Evolutionary conservation across 257 asterid species (phyloP).

Genomic region (Scutellaria baicalensis): DNA sequence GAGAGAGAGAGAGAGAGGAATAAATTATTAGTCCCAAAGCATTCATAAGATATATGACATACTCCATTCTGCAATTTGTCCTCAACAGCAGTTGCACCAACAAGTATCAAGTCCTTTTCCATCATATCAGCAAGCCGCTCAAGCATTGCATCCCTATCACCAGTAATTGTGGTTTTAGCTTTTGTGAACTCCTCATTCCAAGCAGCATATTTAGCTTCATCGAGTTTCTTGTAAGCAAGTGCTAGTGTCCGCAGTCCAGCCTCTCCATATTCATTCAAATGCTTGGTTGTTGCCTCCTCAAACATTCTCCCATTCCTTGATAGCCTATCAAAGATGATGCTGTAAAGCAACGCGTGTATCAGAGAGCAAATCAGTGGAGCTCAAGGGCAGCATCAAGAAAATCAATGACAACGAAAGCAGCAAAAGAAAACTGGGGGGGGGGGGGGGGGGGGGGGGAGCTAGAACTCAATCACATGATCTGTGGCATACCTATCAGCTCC

Average conservation of each 20-base stretch:
- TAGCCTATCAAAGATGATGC: conserved; percentile 89
- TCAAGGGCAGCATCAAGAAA: neutral
- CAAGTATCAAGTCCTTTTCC: conserved; percentile 90
- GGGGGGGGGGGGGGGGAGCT: neutral
- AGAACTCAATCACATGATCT: neutral
- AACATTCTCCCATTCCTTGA: conserved; percentile 70
- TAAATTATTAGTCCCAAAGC: neutral
- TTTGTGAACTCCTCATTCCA: conserved; percentile 89
- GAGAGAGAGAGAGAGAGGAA: neutral
- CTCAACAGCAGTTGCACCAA: conserved; percentile 99
- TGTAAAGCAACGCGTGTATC: conserved; percentile 31
- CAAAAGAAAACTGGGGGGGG: neutral
- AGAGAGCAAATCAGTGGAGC: neutral
- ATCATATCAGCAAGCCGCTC: conserved; percentile 79
- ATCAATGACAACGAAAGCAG: neutral
- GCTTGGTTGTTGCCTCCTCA: conserved; percentile 72
- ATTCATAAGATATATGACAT: conserved; percentile 17
- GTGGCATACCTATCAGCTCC: conserved; percentile 92
- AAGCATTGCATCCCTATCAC: conserved; percentile 87
- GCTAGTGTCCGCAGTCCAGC: conserved; percentile 90
- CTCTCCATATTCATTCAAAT: conserved; percentile 93
- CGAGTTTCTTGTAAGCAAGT: conserved; percentile 85
- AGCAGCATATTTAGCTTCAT: conserved; percentile 59
- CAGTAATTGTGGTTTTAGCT: conserved; percentile 72
- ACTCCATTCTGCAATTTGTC: conserved; percentile 97